phyloP scores from a whole-genome alignment of 805 yeast genomes.

The Cyberlindnera xylosilytica region DNA sequence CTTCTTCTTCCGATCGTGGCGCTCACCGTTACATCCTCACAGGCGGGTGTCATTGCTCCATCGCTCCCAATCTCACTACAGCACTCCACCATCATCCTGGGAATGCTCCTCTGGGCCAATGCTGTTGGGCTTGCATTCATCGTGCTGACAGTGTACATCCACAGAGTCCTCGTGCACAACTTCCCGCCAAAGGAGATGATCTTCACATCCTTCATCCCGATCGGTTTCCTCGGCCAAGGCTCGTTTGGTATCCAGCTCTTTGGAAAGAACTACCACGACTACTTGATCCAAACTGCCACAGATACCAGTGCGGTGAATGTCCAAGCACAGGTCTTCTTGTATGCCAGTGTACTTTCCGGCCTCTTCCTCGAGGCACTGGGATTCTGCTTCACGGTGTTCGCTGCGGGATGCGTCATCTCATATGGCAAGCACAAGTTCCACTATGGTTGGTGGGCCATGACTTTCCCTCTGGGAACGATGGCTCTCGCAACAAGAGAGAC shows the following conservation, averaged over 20 bases:
- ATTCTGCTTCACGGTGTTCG: conserved; percentile 49
- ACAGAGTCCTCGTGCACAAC: conserved; percentile 56
- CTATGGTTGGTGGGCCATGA: conserved; percentile 74
- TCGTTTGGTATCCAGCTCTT: conserved; percentile 60
- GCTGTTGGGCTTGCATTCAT: conserved; percentile 61
- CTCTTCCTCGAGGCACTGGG: conserved; percentile 53
- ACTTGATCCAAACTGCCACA: conserved; percentile 20
- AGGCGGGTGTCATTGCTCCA: conserved; percentile 55
- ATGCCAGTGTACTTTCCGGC: conserved; percentile 38
- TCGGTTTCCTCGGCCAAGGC: conserved; percentile 88
- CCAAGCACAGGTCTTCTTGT: conserved; percentile 31
- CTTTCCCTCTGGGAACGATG: conserved; percentile 90
- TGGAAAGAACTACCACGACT: conserved; percentile 40
- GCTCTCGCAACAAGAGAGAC: conserved; percentile 55
- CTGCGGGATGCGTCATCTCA: conserved; percentile 33
- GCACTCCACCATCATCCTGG: conserved; percentile 49
- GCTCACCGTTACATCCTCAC: conserved; percentile 68
- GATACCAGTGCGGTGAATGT: conserved; percentile 15
- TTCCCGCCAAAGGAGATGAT: conserved; percentile 53
- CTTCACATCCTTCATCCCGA: conserved; percentile 70
- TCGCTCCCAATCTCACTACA: conserved; percentile 44
- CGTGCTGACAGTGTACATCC: conserved; percentile 52
- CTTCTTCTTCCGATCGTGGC: conserved; percentile 77
- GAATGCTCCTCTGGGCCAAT: conserved; percentile 63
- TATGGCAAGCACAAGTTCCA: conserved; percentile 39